Base-by-base conservation (phyloP, 1,284 basidiomycete species). In the Violaceomyces palustris region DNA sequence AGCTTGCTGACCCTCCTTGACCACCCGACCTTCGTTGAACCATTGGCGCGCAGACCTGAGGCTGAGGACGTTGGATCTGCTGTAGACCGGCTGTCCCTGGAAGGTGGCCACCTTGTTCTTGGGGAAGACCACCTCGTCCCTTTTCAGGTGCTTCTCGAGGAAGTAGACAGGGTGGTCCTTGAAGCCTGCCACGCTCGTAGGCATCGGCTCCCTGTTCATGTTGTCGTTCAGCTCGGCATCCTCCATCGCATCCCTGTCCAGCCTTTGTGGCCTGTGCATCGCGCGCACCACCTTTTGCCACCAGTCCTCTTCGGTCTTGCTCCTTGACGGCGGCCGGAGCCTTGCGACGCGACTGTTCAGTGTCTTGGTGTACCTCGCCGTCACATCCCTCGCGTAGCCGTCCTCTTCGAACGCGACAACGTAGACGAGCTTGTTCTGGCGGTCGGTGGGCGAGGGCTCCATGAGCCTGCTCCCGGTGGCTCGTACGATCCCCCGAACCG, bases 141-240 rank as follows among this genome's bases (percentile, higher is more conserved):
- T 84, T 64, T 84, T 88, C 17, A 98, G 80, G 73, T 97, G 91
- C 6, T 89, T 84, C 60, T 83, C 81, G 29, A 99, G 81, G 10
- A 86, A 87, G 73, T 91, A 98, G 68, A 96, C 74, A 2, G 93
- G 89, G 74, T 99, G 93, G 66, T 91, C 86, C 74, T 98, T 97
- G 81, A 97, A 98, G 0, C 88, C 92, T 19, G 79, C 79, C 56
- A 97, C 80, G 23, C 87, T 86, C 10, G 84, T 85, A 0, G 93
- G 93, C 88, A 99, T 94, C n/a, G 86, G 88, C 74, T 96, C 93
- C 22, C 81, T 82, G 59, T 87, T 76, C 67, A 88, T 85, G 47
- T 83, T 82, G 1, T 78, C 79, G 52, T 87, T 81, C 23, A 99
- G 76, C 74, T 97, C 91, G n/a, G 87, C 86, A 62, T 97, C 91